Base-by-base conservation (phyloP, 805 yeast species). In the Brettanomyces custersianus region DNA sequence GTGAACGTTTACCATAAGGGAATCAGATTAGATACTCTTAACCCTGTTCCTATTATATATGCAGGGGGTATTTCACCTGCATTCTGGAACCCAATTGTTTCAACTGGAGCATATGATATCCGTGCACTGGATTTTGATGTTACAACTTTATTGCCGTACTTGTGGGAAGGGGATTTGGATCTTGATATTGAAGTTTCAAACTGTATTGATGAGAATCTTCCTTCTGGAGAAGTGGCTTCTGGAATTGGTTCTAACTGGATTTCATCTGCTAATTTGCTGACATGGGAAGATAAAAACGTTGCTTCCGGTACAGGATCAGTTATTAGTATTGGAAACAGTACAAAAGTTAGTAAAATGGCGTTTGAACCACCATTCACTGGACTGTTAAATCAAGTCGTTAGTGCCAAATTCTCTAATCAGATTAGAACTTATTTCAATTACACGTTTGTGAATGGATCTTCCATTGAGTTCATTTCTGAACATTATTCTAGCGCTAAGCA, bases 21-120 rank as follows among this genome's bases (percentile, higher is more conserved):
- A 21, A 46, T 64, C 19, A 66, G 80, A 34, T 70, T 84, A 6
- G 79, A 79, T 2, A 60, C 76, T 3, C 70, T 70, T 20, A 62
- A 76, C 19, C 94, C 95, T 2, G 74, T 72, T 44, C 88, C 90
- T 2, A 72, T 77, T 6, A 69, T 86, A 12, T 86, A 68, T 59
- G 76, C 94, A 1, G 95, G 95, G 5, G 95, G 94, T 2, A 59
- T 77, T 23, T 72, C 87, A 2, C 94, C 95, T 1, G 66, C 79
- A 4, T 59, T 85, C 32, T 86, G 95, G 95, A 66, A 70, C 34
- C 85, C 94, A 4, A 73, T 82, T 41, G 94, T 85, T 5, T 77
- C 84, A 3, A 66, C 71, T 15, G 70, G 75, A 40, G 79, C 94
- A 1, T 83, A 77, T 57, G 94, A 86, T 52, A 61, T 85, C 21